Evolutionary conservation across 164 flowering plant genomes (phyloP), one percentile per base, ranked within the genome.

Genomic region (Malania oleifera): DNA sequence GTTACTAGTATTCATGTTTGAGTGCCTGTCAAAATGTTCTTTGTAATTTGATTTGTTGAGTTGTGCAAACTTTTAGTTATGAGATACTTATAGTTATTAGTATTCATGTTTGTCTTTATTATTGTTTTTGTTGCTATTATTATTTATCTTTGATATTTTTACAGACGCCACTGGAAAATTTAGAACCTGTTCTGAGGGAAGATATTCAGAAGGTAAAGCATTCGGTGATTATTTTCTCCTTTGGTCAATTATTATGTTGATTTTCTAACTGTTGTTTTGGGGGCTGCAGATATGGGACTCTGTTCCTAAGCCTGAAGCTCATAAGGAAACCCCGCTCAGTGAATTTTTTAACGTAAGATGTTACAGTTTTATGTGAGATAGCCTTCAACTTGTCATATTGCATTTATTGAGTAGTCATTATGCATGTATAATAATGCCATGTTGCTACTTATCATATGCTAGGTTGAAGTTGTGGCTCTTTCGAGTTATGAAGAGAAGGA

Each of bases 401-500:
- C 17, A 15, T 60, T 25, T 29, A 26, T 15, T 23, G 29, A 50
- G 53, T 17, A 50, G 6, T 18, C 14, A 7, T 40, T 0, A 10
- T 29, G 28, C 23, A 5, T 29, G 35, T 22, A 27, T 47, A 2
- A 10, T 22, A 50, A 7, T n/a, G 35, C 19, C 39, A 10, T 44
- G 23, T 52, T 59, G 27, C 12, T 28, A 27, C 26, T 49, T 1
- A 28, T 52, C 20, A 56, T 70, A 50, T 50, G 23, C 27, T 73
- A 95, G 99, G 97, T 95, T 67, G 88, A 95, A 75, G 99, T 95
- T 63, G 88, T 81, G 53, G 99, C 97, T 70, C 91, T 95, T 50
- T 75, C 91, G 50, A 95, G 97, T 71, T 95, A 66, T 73, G 99
- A 95, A 75, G 97, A 89, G 72, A 95, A 91, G 80, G 99, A 91